Percentiles rank a stretch among this genome's conserved stretches.
These are phyloP conservation scores for Scedosporium minutisporum DNA, from an alignment of 2,329 filamentous ascomycete species.

Conservation along the genomic window DNA sequence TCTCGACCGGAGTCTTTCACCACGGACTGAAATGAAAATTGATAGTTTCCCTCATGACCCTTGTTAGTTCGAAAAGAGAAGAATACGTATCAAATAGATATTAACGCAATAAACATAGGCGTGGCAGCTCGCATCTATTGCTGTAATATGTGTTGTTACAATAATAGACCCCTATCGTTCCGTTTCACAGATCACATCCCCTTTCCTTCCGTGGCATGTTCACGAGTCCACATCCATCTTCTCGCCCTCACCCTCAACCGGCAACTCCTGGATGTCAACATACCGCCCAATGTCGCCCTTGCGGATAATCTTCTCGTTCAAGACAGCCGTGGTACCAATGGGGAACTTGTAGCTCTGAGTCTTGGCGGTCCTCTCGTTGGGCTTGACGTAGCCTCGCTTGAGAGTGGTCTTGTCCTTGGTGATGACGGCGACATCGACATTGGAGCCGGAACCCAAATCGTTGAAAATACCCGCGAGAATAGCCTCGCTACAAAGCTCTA, in stretches of 20 bases:
- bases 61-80: too few relatives aligned
- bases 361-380: constrained; percentile 86
- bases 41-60: too few relatives aligned
- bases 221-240: constrained; percentile 61
- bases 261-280: constrained; percentile 80
- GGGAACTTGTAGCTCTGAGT: constrained; percentile 86
- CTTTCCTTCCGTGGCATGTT: constrained; percentile 4
- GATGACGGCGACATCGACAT: constrained; percentile 94
- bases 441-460: constrained; percentile 91
- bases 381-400: constrained; percentile 84
- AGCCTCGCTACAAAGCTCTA: constrained; percentile 73
- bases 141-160: constrained; percentile 13
- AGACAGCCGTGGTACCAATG: constrained; percentile 84
- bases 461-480: constrained; percentile 98
- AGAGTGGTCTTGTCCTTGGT: constrained; percentile 90
- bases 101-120: not conserved
- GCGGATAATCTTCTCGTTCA: constrained; percentile 93
- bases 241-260: constrained; percentile 57
- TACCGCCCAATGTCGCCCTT: constrained; percentile 92
- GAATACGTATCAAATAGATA: too few relatives aligned
- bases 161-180: constrained; percentile 5
- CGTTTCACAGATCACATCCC: not conserved
- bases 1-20: too few relatives aligned
- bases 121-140: constrained; percentile 10
- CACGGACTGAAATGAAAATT: too few relatives aligned